phyloP scores from a whole-genome alignment of 2,329 filamentous ascomycete species.

The Alternaria panax region DNA sequence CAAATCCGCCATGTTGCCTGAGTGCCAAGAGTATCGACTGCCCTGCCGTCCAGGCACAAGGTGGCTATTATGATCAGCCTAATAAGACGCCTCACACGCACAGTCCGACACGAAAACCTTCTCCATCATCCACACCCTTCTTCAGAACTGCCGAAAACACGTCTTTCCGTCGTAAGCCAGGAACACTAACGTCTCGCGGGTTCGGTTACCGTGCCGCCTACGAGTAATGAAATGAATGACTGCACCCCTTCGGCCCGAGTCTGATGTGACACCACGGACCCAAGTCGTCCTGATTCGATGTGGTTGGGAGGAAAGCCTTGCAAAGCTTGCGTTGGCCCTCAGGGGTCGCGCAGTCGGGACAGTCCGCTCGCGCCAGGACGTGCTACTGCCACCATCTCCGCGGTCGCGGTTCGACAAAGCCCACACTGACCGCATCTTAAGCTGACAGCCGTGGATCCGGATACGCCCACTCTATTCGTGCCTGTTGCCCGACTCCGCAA shows the following conservation, averaged over 20 bases:
- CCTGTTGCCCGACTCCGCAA: conserved; percentile 4
- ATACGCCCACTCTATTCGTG: not conserved
- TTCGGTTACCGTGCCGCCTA: conserved; percentile 14
- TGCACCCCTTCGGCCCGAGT: conserved; percentile 26
- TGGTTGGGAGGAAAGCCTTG: conserved; percentile 2
- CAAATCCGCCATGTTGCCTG: conserved; percentile 23
- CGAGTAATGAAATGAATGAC: conserved; percentile 20
- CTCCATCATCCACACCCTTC: not conserved
- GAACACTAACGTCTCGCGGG: conserved; percentile 3
- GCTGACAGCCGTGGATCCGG: conserved; percentile 9
- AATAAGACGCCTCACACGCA: conserved; percentile 8
- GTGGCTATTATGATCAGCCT: conserved; percentile 6
- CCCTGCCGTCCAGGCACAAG: conserved; percentile 6
- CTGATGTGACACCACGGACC: conserved; percentile 19
- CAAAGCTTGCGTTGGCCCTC: conserved; percentile 16
- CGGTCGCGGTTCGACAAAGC: conserved; percentile 25
- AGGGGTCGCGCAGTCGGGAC: conserved; percentile 27
- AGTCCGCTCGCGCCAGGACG: conserved; percentile 28
- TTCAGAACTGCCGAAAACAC: not conserved
- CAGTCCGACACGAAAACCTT: not conserved
- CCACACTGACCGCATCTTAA: conserved; percentile 40
- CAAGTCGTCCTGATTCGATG: conserved; percentile 18
- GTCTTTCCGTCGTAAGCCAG: not conserved
- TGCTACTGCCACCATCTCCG: conserved; percentile 26
- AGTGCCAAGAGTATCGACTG: conserved; percentile 12